phyloP scores from a whole-genome alignment of 2,329 filamentous ascomycete species.

The Colletotrichum musae region DNA sequence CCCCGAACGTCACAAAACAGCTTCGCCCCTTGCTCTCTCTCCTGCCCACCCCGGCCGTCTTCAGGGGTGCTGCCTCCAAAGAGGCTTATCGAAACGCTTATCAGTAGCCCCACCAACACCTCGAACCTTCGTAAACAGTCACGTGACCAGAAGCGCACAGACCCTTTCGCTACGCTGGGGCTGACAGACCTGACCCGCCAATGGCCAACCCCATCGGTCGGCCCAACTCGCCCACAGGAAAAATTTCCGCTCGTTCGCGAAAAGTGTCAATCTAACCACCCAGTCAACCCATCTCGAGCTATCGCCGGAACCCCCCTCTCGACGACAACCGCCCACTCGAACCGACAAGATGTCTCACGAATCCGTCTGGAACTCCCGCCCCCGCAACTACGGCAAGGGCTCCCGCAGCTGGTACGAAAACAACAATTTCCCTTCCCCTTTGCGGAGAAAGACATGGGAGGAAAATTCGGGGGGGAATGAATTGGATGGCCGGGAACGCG shows the following conservation, averaged over 20 bases:
- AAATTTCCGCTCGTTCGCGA: conserved; percentile 35
- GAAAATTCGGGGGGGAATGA: neutral
- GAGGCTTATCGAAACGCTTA: conserved; percentile 2
- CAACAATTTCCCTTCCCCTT: neutral
- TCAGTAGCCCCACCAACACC: neutral
- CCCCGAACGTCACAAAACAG: conserved; percentile 36
- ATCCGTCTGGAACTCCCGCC: conserved; percentile 99
- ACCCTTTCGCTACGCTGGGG: conserved; percentile 32
- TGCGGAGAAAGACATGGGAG: neutral
- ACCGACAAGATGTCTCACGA: conserved; percentile 79
- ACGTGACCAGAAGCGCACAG: conserved; percentile 19
- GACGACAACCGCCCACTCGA: conserved; percentile 45
- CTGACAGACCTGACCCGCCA: conserved; percentile 43
- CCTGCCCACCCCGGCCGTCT: too few species aligned
- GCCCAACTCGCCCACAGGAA: conserved; percentile 40
- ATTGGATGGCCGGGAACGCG: neutral
- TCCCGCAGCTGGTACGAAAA: conserved; percentile 87
- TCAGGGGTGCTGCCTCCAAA: neutral
- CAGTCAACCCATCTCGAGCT: conserved; percentile 40
- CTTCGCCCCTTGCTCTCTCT: conserved; percentile 4
- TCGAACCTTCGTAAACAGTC: neutral
- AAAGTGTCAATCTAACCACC: conserved; percentile 29
- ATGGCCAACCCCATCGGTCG: conserved; percentile 45
- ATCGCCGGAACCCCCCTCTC: conserved; percentile 34
- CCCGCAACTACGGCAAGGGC: conserved; percentile 97